Evolutionary conservation across 23 red algal genomes (phyloP), one percentile per base, ranked within the genome.

Genomic region (Pyropia yezoensis): DNA sequence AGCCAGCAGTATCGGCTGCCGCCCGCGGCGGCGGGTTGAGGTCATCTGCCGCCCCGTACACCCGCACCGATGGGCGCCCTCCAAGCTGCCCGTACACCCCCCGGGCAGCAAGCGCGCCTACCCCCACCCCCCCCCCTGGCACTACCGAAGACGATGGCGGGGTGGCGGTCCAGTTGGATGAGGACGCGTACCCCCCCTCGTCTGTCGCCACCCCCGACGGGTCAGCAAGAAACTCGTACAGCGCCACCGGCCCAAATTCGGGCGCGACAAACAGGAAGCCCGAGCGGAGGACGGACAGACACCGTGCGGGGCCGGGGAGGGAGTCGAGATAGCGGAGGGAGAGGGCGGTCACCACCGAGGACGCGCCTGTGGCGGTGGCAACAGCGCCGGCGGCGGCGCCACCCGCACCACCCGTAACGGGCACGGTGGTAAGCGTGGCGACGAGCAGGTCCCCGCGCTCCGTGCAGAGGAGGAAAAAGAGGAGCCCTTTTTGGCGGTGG

Each of bases 401-500:
- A 27, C 29, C 28, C 5, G 27, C 32, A 3, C 16, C n/a, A 2
- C 11, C 39, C 54, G 60, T 24, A 21, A 27, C 73, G 32, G 24
- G 18, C 2, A 52, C 19, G 62, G 70, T 79, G 18, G 62, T 58
- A 20, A 95, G 54, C 11, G 86, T 80, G 15, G 76, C 76, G 33
- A 87, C 86, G 26, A 95, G 52, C 19, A 95, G 65, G 61, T 95
- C 90, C 1, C 90, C 90, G 20, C 63, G 29, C 65, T 95, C 90
- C 15, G 80, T 87, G 56, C 73, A 81, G 18, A 95, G 57, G 30
- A 95, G 63, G 56, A 88, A 76, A 66, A 95, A 87, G 66, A 95
- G 86, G 29, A 83, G 52, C 32, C 79, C 83, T 30, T 70, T 63
- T 49, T 87, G 74, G 45, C 75, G 66, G 55, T 88, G 83, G 24